Evolutionary conservation across 345 rosid genomes (phyloP).

Genomic region (Dipteronia sinensis): DNA sequence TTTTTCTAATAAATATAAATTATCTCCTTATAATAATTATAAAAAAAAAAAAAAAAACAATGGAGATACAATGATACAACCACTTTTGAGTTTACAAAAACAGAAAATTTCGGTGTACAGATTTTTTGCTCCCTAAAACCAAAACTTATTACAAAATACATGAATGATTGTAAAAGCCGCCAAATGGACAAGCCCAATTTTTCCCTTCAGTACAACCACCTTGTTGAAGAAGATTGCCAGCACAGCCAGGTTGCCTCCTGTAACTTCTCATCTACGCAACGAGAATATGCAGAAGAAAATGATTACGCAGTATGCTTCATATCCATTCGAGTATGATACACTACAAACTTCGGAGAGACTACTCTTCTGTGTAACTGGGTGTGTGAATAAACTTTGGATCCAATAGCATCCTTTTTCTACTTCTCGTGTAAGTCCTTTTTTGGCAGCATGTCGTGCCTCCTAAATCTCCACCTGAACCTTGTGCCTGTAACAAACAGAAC

Average conservation of each 20-base stretch:
- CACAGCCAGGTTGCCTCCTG: background rate
- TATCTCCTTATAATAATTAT: background rate
- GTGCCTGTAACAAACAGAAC: slow-evolving; percentile 49
- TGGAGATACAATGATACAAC: background rate
- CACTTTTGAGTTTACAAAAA: background rate
- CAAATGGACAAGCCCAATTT: background rate
- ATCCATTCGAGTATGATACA: slow-evolving; percentile 3
- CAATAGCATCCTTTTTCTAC: slow-evolving; percentile 30
- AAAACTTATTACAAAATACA: background rate
- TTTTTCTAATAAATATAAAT: background rate
- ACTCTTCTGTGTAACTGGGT: background rate
- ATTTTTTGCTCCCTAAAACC: background rate
- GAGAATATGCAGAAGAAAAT: background rate
- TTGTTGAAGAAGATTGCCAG: background rate
- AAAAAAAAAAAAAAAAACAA: background rate
- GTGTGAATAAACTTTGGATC: slow-evolving; percentile 2
- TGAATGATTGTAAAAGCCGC: background rate
- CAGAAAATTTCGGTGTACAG: background rate
- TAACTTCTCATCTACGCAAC: background rate
- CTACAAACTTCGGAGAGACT: background rate
- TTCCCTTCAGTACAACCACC: background rate
- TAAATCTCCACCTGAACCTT: slow-evolving; percentile 72
- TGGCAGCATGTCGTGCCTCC: slow-evolving; percentile 77
- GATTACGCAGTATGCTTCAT: slow-evolving; percentile 1
- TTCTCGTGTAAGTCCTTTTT: slow-evolving; percentile 74